phyloP scores from a whole-genome alignment of 768 basidiomycete genomes.

The Chalciporus sphaerocephalus region DNA sequence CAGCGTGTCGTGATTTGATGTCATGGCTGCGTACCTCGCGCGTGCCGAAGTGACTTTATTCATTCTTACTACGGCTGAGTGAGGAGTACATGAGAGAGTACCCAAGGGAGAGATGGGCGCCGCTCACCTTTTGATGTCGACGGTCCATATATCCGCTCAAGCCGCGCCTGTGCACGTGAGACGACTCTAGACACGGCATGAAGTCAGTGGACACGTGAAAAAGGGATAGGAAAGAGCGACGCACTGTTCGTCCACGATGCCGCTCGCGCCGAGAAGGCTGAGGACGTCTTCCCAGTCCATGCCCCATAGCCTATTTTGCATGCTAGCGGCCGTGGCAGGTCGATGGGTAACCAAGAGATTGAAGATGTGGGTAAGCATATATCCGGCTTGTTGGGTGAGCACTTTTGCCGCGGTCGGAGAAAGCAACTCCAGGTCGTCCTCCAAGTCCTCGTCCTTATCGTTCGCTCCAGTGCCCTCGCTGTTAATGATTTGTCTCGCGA shows the following conservation, averaged over 20 bases:
- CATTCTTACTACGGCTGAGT: constrained; percentile 17
- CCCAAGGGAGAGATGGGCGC: neutral
- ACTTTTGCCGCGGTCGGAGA: constrained; percentile 27
- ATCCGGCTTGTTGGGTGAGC: constrained; percentile 42
- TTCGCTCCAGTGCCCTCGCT: constrained; percentile 11
- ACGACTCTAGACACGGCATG: constrained; percentile 16
- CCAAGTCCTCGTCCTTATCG: constrained; percentile 21
- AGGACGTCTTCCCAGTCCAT: constrained; percentile 65
- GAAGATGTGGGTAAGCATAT: constrained; percentile 49
- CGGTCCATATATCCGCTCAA: constrained; percentile 28
- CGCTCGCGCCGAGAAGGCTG: constrained; percentile 44
- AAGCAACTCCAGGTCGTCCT: constrained; percentile 31
- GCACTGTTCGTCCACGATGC: constrained; percentile 30
- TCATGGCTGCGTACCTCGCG: constrained; percentile 37
- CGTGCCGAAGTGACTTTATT: constrained; percentile 18
- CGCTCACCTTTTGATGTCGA: constrained; percentile 16
- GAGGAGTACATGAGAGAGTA: neutral
- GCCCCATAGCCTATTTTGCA: constrained; percentile 61
- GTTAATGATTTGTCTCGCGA: constrained; percentile 23
- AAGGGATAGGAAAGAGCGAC: neutral
- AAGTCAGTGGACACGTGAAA: neutral
- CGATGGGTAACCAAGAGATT: constrained; percentile 52
- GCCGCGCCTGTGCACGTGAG: constrained; percentile 25
- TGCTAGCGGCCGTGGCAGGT: constrained; percentile 50
- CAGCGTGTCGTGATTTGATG: neutral